These are phyloP conservation scores for Trichoderma brevicompactum DNA, from an alignment of 2,329 filamentous ascomycete species.

Conservation along the genomic window DNA sequence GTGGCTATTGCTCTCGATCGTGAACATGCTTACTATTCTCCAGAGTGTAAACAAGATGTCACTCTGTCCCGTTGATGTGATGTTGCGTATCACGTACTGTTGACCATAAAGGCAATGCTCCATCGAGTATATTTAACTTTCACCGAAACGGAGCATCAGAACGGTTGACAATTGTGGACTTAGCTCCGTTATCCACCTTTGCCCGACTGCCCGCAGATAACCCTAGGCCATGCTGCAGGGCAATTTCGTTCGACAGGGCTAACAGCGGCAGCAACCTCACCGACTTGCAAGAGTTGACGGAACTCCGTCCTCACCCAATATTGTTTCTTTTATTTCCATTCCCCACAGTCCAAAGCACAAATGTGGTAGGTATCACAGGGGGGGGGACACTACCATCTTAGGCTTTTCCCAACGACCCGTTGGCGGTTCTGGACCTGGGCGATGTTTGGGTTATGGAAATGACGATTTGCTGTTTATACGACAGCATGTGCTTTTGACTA, in stretches of 20 bases:
- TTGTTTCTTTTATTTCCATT: neutral
- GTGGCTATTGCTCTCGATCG: neutral
- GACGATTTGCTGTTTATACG: neutral
- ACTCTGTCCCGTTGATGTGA: too few relatives aligned
- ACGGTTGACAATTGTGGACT: neutral
- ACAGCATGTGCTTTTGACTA: neutral
- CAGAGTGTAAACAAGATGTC: neutral
- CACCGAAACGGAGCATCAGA: neutral
- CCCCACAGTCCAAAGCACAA: constrained; percentile 8
- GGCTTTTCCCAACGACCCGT: neutral
- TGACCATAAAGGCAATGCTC: neutral
- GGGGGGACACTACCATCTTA: neutral
- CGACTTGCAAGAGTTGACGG: neutral
- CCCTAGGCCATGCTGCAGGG: constrained; percentile 9
- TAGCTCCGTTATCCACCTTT: constrained; percentile 17
- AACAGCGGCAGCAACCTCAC: constrained; percentile 1
- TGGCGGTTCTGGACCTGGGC: neutral
- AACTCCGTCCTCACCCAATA: neutral
- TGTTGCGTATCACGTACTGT: neutral
- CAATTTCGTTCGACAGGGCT: constrained; percentile 12
- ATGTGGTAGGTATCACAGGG: constrained; percentile 7
- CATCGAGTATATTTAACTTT: neutral
- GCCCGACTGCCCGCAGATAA: constrained; percentile 7
- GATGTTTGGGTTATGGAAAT: neutral
- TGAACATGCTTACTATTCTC: too few relatives aligned